Conservation (phyloP, 2,329 filamentous ascomycete genomes). For the Xylariaceae sp. region DNA sequence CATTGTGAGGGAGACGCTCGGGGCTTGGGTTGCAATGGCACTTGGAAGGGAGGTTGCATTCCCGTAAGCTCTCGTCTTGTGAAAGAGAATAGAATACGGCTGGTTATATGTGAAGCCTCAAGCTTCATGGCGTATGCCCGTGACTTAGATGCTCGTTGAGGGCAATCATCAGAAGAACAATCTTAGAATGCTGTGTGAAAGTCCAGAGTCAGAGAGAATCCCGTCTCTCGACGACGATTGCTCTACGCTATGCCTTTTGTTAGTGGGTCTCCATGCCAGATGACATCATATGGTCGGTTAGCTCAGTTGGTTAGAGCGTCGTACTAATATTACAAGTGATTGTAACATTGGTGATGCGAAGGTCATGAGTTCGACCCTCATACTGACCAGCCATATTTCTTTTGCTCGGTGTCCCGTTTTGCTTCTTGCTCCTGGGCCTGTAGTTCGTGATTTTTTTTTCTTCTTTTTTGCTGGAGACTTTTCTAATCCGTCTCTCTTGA, state of each 20-base stretch:
- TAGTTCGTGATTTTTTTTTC: background rate
- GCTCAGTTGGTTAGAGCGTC: conserved; percentile 12
- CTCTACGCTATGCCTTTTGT: background rate
- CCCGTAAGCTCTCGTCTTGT: background rate
- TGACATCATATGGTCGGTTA: background rate
- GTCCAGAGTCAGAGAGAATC: background rate
- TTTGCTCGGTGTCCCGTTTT: background rate
- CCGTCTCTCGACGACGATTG: background rate
- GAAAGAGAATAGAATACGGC: too few relatives aligned
- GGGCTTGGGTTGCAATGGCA: conserved; percentile 13
- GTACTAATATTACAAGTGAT: conserved; percentile 5
- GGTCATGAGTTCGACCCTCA: conserved; percentile 11
- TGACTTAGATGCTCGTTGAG: too few relatives aligned
- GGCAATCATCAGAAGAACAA: too few relatives aligned
- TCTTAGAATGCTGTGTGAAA: too few relatives aligned
- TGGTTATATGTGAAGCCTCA: too few relatives aligned
- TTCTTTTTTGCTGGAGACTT: background rate
- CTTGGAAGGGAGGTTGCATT: conserved; percentile 10
- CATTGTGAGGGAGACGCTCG: conserved; percentile 13
- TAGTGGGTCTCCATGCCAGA: background rate
- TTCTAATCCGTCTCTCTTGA: too few relatives aligned
- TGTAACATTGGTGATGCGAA: conserved; percentile 9
- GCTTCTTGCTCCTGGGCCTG: background rate
- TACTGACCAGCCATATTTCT: conserved; percentile 4
- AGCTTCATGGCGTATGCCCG: too few relatives aligned